Base-by-base conservation (phyloP, 495 filamentous ascomycete genomes). In the Lepraria neglecta region DNA sequence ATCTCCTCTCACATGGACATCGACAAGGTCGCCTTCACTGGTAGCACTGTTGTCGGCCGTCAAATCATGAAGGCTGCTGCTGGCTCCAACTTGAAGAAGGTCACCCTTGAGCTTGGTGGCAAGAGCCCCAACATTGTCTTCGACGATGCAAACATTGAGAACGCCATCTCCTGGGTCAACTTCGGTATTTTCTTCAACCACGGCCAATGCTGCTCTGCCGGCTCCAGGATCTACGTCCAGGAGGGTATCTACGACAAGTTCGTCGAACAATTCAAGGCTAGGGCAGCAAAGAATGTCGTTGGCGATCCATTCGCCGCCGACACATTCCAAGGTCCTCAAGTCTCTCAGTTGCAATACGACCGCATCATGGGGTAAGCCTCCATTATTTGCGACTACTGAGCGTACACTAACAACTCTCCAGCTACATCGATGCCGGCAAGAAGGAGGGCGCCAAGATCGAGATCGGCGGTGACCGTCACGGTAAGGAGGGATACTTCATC, bases 161-260 rank as follows among this genome's bases (percentile, higher is more conserved):
- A 96, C 71, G 91, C 92, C 63, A 92, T 97, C 76, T 90, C 87
- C 19, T 97, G 92, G 92, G 89, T 92, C 74, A 97, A 97, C 87
- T 96, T 94, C 62, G 92, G 92, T 73, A 96, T 97, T 72, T 97
- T 90, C 87, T 97, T 81, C 82, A 97, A 97, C 84, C 94, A 97
- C 79, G 92, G 92, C 71, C 94, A 97, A 77, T 91, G 87, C 85
- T 97, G 92, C 87, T 97, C 91, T 71, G 92, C 92, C 66, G 92
- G 92, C 67, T 95, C 91, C 60, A 89, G 92, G 70, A 81, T 97
- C 73, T 95, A 96, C 76, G 92, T 97, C 60, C 92, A 97, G 75
- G 91, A 96, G 72, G 85, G 82, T 58, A 90, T 97, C 76, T 94
- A 97, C 78, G 92, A 97, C 78, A 87, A 95, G 80, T 97, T 97